Evolutionary conservation across 352 stramenopile species (phyloP), one percentile per base, ranked within the genome.

Genomic region (Phytophthora cactorum): DNA sequence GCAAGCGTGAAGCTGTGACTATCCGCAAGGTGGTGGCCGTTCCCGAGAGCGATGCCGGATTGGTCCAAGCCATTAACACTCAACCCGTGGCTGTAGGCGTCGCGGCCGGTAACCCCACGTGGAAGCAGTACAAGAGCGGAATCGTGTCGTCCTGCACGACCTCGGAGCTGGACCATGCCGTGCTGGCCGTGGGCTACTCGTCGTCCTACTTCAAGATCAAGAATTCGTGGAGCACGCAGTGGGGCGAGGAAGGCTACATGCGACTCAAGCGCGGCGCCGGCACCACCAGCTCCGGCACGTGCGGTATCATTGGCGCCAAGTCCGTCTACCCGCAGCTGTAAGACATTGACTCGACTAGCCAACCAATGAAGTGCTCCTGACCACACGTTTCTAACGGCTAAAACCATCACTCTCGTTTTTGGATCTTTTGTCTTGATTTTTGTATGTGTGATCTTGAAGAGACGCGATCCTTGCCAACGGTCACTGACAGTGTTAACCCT

Each of bases 41-140:
- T 14, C 81, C 93, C 32, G 77, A 97, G 66, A 87, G 81, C 29
- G 86, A 98, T 43, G 78, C 72, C 2, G 89, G 81, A 0, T 74
- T 99, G 1, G 60, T 96, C 29, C 59, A 84, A 17, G 97, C 97
- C 28, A 68, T 99, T 43, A 82, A 81, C 27, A 78, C 92, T 47
- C 93, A 92, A 59, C 98, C 98, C 0, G 96, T 99, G 10, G 91
- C 89, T 8, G 90, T 99, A n/a, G 96, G 92, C 5, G 97, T 99
- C 44, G 91, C 98, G 4, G 97, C 97, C 0, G 91, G 97, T 67
- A 96, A 98, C 75, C 85, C 83, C 55, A 91, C 88, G 28, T 99
- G 98, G 84, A 98, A 99, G 86, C 98, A 99, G 69, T 99, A 99
- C 95, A 95, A 88, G 49, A 63, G 78, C 28, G 98, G 98, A 29